Base-by-base conservation (phyloP, 176 grass and related monocot genomes). In the Stipa capillata region DNA sequence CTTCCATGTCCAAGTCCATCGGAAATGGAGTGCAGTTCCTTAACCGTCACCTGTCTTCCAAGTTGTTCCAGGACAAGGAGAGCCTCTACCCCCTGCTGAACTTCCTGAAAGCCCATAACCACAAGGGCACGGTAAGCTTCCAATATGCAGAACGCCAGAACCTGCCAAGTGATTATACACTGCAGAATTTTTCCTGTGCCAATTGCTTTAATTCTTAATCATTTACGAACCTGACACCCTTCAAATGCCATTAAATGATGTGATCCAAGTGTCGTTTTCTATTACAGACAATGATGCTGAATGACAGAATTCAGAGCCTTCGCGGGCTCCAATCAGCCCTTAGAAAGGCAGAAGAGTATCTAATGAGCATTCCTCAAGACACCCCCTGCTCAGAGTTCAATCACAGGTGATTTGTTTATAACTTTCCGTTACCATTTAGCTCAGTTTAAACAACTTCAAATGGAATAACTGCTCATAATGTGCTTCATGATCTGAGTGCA, bases 31-130 rank as follows among this genome's bases (percentile, higher is more conserved):
- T 99, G 65, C 90, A 99, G 65, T 99, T 99, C 62, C 90, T 99
- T 68, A 99, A 99, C 14, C 90, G 96, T 17, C 96, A 99, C 81
- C 83, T 99, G 48, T 99, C 96, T 54, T 99, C 96, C 57, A 99
- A 99, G 89, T 79, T 99, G 88, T 99, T 99, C 82, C 92, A 95
- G 86, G 96, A 99, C 80, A 99, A 99, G 87, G 96, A 99, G 72
- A 93, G 88, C 58, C 80, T 99, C 60, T 89, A 91, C 82, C 96
- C 96, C 5, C 65, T 99, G 47, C 90, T 99, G 78, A 87, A 91
- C 71, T 99, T 99, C 81, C 90, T 99, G 23, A 93, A 89, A 32
- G 86, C 55, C 23, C 96, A 99, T 85, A 93, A 89, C 71, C 83
- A 93, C 81, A 95, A 93, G 77, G 92, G 96, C 77, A 95, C 60